A percentile compares a stretch with the other conserved stretches of the same genome.
Evolutionary conservation across 495 filamentous ascomycete species (phyloP).

Genomic region (Gamarada debralockiae): DNA sequence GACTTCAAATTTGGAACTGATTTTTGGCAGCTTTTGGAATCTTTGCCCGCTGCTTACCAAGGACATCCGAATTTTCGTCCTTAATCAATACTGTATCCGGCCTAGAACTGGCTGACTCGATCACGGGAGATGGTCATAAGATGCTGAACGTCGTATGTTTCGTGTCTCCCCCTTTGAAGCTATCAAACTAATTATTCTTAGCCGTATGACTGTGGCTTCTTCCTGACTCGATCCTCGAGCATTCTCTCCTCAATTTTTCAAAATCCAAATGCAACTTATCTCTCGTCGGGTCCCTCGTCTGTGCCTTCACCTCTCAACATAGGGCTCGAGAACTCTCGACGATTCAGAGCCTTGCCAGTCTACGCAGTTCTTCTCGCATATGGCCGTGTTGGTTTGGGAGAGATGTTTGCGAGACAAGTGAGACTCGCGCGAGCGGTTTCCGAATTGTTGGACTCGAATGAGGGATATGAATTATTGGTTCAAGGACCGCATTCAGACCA

Average conservation of each 20-base stretch:
- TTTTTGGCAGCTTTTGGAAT: slow-evolving; percentile 66
- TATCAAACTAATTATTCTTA: slow-evolving; percentile 27
- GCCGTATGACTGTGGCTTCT: slow-evolving; percentile 92
- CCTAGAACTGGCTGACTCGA: slow-evolving; percentile 82
- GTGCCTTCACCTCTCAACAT: slow-evolving; percentile 85
- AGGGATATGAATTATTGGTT: slow-evolving; percentile 64
- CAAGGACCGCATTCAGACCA: slow-evolving; percentile 15
- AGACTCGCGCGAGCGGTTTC: slow-evolving; percentile 65
- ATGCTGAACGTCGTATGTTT: slow-evolving; percentile 75
- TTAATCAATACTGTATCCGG: slow-evolving; percentile 56
- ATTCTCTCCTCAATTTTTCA: slow-evolving; percentile 63
- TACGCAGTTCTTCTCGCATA: slow-evolving; percentile 79
- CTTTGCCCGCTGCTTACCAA: slow-evolving; percentile 64
- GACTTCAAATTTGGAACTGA: neutral
- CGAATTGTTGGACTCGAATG: slow-evolving; percentile 49
- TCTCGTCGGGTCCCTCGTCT: slow-evolving; percentile 41
- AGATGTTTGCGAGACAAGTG: slow-evolving; percentile 71
- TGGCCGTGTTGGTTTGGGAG: slow-evolving; percentile 63
- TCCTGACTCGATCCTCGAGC: slow-evolving; percentile 62
- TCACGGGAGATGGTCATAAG: slow-evolving; percentile 85
- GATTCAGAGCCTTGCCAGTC: slow-evolving; percentile 85
- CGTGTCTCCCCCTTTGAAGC: slow-evolving; percentile 1
- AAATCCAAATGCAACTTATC: slow-evolving; percentile 84
- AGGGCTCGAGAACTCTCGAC: slow-evolving; percentile 85
- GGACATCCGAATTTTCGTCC: slow-evolving; percentile 51